Conservation (phyloP, 148 eudicot genomes). For the Rhododendron ovatum region DNA sequence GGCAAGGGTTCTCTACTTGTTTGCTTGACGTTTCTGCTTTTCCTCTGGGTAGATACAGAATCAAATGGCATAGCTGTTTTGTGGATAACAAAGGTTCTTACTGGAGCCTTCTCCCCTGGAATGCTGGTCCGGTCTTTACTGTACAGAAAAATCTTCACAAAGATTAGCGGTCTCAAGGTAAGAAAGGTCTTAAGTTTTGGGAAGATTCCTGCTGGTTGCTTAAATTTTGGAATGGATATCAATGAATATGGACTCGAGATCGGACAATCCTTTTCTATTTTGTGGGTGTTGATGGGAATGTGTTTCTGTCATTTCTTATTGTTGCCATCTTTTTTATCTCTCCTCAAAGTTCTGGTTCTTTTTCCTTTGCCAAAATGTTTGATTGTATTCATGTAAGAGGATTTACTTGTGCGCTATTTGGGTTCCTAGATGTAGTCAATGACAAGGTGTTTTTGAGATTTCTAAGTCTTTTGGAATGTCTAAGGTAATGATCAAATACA, state of each 20-base stretch:
- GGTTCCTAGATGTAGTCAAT: too few species aligned
- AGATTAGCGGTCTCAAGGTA: not conserved
- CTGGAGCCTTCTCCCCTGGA: conserved; percentile 57
- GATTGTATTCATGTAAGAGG: not conserved
- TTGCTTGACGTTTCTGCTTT: conserved; percentile 70
- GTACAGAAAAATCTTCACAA: conserved; percentile 15
- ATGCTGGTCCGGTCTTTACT: conserved; percentile 47
- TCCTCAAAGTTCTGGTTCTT: not conserved
- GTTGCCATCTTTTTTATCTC: not conserved
- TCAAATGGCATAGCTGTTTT: conserved; percentile 62
- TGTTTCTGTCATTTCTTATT: not conserved
- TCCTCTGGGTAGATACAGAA: conserved; percentile 59
- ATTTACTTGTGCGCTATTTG: not conserved
- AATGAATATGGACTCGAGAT: not conserved
- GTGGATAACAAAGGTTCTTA: conserved; percentile 58
- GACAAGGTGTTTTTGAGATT: too few species aligned
- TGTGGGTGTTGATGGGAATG: not conserved
- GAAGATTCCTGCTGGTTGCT: not conserved
- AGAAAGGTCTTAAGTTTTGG: not conserved
- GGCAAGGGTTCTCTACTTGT: conserved; percentile 81
- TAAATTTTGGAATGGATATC: not conserved
- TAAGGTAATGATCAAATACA: too few species aligned
- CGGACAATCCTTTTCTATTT: not conserved
- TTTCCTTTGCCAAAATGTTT: not conserved
- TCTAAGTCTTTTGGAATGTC: too few species aligned